Evolutionary conservation across 2,329 filamentous ascomycete species (phyloP), one percentile per base, ranked within the genome.

Genomic region (Aureobasidium mangrovei): DNA sequence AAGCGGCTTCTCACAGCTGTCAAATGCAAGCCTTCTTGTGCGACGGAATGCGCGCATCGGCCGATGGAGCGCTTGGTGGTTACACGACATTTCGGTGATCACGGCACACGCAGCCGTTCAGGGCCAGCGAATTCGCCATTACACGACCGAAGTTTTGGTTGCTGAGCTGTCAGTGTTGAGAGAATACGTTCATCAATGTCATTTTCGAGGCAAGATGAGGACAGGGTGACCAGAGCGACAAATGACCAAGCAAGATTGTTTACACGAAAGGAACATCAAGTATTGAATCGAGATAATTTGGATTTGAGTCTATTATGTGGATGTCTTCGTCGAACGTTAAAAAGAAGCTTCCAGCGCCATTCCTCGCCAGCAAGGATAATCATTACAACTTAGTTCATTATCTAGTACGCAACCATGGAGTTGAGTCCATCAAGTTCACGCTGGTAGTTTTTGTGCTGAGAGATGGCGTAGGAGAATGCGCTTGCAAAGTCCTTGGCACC

Each of bases 381-480:
- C 8, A 39, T 5, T n/a, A 12, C 8, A 39, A 5, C 5, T n/a
- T 6, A 40, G 36, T 54, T 18, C 35, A 26, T 18, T 57, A 18
- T 18, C 18, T 80, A 91, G 62, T 84, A 91, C 1, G 86, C 85
- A 56, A 91, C 79, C 74, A 81, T 77, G 2, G 72, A 68, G 51
- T 71, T 79, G 61, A 91, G 68, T 0, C 88, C 88, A 59, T 86
- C 82, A 66, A 86, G 57, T 74, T 94, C 88, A 26, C 88, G 75
- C 51, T 83, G 75, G 71, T 81, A 94, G 66, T 86, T 86, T 63
- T 83, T 79, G 65, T 93, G 88, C 71, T 82, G 78, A 26, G 82
- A 80, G 53, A 93, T 82, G 12, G 81, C 76, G 62, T 76, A 84
- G 43, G 83, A 80, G 71, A 88, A 90, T 61, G 81, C 79, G 60